A percentile compares a stretch with the other conserved stretches of the same genome.
These are phyloP conservation scores for Xerocomellus intermedius DNA, from an alignment of 768 basidiomycete species.

Conservation along the genomic window DNA sequence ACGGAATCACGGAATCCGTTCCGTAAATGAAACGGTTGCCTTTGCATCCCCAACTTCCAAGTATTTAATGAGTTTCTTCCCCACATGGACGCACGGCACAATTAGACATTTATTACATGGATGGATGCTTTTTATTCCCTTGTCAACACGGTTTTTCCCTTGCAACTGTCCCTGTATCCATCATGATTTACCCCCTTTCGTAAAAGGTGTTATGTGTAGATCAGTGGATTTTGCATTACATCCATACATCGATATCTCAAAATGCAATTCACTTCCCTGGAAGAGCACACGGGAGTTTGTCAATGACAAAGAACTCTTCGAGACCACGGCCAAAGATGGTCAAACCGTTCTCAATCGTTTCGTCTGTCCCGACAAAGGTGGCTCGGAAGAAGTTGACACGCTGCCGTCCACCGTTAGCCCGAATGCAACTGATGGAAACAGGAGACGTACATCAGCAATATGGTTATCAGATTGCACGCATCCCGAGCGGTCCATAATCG, in stretches of 20 bases:
- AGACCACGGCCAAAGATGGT: constrained; percentile 39
- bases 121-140: constrained; percentile 6
- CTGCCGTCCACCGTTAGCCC: constrained; percentile 19
- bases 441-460: constrained; percentile 41
- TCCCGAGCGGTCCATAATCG: constrained; percentile 34
- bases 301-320: constrained; percentile 35
- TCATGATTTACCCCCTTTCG: constrained; percentile 1
- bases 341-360: constrained; percentile 44
- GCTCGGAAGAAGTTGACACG: constrained; percentile 44
- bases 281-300: not conserved
- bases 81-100: constrained; percentile 25
- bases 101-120: constrained; percentile 19
- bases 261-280: not conserved
- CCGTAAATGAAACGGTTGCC: constrained; percentile 36
- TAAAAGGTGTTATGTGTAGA: too few relatives aligned
- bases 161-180: constrained; percentile 20
- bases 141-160: constrained; percentile 9
- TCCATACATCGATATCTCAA: not conserved
- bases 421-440: not conserved
- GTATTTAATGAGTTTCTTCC: constrained; percentile 11
- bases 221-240: too few relatives aligned
- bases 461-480: constrained; percentile 23
- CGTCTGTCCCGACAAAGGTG: constrained; percentile 51
- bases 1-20: constrained; percentile 59
- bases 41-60: not conserved